phyloP scores from a whole-genome alignment of 805 yeast genomes.

The Metschnikowia picachoensis region DNA sequence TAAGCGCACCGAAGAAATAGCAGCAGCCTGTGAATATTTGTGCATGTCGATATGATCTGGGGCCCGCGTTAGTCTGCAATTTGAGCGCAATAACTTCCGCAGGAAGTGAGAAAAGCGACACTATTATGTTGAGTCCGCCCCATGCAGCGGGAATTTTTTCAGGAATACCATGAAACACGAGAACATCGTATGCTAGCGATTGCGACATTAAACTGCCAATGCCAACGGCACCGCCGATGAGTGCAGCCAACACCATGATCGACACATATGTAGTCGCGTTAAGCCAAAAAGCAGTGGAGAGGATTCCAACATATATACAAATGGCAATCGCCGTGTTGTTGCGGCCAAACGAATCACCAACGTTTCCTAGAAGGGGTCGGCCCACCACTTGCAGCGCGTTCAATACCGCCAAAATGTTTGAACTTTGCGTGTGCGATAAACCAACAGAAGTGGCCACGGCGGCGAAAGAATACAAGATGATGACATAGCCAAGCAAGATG shows the following conservation, averaged over 20 bases:
- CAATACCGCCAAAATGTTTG: constrained; percentile 31
- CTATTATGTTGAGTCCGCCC: constrained; percentile 36
- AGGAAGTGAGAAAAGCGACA: constrained; percentile 33
- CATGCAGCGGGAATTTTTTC: constrained; percentile 36
- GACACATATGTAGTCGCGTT: constrained; percentile 31
- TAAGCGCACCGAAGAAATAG: constrained; percentile 39
- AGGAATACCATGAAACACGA: constrained; percentile 10
- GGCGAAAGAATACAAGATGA: constrained; percentile 34
- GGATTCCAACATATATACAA: constrained; percentile 23
- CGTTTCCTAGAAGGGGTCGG: constrained; percentile 44
- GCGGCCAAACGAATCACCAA: constrained; percentile 48
- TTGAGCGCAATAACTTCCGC: constrained; percentile 53
- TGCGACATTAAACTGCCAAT: constrained; percentile 23
- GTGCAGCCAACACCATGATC: constrained; percentile 27
- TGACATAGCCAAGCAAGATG: constrained; percentile 35
- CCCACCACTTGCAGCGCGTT: constrained; percentile 48
- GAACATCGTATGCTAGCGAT: constrained; percentile 15
- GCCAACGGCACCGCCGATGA: constrained; percentile 32
- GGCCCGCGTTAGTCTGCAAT: constrained; percentile 10
- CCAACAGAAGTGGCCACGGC: constrained; percentile 46
- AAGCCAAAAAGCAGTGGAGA: constrained; percentile 37
- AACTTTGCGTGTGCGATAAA: constrained; percentile 27
- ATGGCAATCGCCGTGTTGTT: constrained; percentile 29
- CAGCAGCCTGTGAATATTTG: constrained; percentile 58
- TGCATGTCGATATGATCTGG: constrained; percentile 46